Conservation (phyloP, 805 yeast species). For the Kodamaea laetipori region DNA sequence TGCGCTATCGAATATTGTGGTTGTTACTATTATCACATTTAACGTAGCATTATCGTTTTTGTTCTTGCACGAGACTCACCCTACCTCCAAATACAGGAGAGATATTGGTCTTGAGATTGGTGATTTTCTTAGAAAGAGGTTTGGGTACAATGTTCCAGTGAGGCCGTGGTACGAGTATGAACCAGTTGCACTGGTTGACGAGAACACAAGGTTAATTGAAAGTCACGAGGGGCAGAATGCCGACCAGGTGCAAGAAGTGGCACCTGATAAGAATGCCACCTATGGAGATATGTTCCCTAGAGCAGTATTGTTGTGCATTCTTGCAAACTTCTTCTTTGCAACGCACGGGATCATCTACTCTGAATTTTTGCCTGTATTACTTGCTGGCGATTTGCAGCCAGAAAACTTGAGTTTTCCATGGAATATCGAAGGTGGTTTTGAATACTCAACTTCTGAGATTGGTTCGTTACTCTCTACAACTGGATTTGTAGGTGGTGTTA, state of each 20-base stretch:
- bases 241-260: not conserved
- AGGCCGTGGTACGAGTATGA: constrained; percentile 32
- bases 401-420: constrained; percentile 48
- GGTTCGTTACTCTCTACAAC: constrained; percentile 54
- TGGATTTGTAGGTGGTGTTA: constrained; percentile 54
- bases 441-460: constrained; percentile 46
- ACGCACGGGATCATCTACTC: constrained; percentile 51
- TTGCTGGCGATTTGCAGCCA: constrained; percentile 37
- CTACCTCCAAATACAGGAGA: constrained; percentile 21
- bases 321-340: constrained; percentile 45
- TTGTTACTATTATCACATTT: constrained; percentile 27
- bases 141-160: constrained; percentile 30
- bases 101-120: constrained; percentile 41
- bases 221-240: not conserved
- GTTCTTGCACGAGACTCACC: constrained; percentile 42
- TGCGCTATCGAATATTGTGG: constrained; percentile 41
- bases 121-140: constrained; percentile 26
- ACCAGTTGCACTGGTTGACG: not conserved
- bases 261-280: not conserved
- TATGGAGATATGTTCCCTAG: constrained; percentile 27
- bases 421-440: constrained; percentile 54
- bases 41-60: constrained; percentile 33
- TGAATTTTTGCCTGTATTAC: constrained; percentile 58
- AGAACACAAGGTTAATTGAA: not conserved
- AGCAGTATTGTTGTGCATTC: constrained; percentile 32